A percentile compares a stretch with the other conserved stretches of the same genome.
phyloP scores from a whole-genome alignment of 139 green algal genomes.

The Closterium sp. region DNA sequence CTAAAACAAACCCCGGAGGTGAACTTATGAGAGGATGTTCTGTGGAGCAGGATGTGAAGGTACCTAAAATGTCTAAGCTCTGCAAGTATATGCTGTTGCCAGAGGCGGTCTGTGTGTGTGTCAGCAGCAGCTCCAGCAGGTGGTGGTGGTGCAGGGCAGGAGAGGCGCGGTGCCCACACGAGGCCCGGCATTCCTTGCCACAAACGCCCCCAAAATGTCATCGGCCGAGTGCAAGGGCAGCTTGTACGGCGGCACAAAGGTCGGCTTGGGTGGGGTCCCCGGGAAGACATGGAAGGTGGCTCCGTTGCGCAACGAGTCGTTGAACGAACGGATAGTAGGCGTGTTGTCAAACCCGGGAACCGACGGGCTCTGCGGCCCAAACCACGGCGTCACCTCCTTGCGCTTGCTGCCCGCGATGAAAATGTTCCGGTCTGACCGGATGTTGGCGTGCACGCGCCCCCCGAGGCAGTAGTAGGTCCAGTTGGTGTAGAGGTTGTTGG shows the following conservation, averaged over 20 bases:
- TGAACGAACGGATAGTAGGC: background rate
- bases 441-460: constrained; percentile 5
- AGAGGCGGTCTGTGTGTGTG: background rate
- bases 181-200: constrained; percentile 10
- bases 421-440: constrained; percentile 12
- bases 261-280: background rate
- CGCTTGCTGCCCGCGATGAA: background rate
- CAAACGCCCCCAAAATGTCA: background rate
- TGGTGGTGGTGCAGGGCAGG: background rate
- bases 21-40: too few species aligned
- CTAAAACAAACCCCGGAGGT: too few species aligned
- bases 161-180: background rate
- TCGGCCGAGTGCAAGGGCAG: background rate
- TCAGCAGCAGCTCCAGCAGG: background rate
- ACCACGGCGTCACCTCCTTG: constrained; percentile 20
- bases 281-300: constrained; percentile 15
- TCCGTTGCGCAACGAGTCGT: background rate
- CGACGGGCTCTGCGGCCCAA: background rate
- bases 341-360: background rate
- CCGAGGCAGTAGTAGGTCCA: constrained; percentile 10
- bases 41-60: too few species aligned
- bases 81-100: too few species aligned
- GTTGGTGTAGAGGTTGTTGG: constrained; percentile 27
- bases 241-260: constrained; percentile 4
- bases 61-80: too few species aligned